phyloP scores from a whole-genome alignment of 78 protist genomes.

The Pigoraptor vietnamica region DNA sequence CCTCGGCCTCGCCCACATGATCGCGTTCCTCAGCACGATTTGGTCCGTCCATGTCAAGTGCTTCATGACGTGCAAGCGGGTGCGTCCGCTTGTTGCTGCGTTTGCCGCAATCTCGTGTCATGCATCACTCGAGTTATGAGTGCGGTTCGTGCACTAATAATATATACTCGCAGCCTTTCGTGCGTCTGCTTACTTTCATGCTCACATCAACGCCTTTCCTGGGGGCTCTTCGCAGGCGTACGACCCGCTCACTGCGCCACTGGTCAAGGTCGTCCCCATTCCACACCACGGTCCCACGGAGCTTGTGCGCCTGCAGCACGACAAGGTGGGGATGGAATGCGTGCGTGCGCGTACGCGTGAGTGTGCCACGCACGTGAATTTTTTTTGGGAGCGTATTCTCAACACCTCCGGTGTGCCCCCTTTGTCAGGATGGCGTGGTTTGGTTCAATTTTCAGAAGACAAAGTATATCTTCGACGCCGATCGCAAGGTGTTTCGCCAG shows the following conservation, averaged over 20 bases:
- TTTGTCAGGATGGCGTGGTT: not conserved
- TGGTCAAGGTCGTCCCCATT: not conserved
- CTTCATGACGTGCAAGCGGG: not conserved
- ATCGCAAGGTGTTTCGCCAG: not conserved
- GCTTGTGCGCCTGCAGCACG: not conserved
- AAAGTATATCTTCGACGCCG: not conserved
- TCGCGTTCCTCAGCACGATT: not conserved
- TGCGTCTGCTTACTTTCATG: too few relatives aligned
- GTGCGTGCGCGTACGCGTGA: not conserved
- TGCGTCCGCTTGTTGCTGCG: not conserved
- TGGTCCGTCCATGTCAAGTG: not conserved
- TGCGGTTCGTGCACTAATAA: too few relatives aligned
- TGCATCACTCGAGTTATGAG: too few relatives aligned
- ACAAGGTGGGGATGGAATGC: not conserved
- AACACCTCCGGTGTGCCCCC: not conserved
- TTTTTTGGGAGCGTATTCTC: not conserved
- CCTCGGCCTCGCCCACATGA: not conserved
- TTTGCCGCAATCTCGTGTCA: not conserved
- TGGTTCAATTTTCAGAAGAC: not conserved
- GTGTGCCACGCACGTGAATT: not conserved
- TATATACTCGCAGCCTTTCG: too few relatives aligned
- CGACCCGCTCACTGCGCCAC: not conserved
- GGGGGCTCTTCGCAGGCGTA: not conserved
- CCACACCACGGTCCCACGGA: not conserved
- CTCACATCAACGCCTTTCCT: too few relatives aligned